These are phyloP conservation scores for Cercophora samala DNA, from an alignment of 495 filamentous ascomycete genomes.

Conservation along the genomic window DNA sequence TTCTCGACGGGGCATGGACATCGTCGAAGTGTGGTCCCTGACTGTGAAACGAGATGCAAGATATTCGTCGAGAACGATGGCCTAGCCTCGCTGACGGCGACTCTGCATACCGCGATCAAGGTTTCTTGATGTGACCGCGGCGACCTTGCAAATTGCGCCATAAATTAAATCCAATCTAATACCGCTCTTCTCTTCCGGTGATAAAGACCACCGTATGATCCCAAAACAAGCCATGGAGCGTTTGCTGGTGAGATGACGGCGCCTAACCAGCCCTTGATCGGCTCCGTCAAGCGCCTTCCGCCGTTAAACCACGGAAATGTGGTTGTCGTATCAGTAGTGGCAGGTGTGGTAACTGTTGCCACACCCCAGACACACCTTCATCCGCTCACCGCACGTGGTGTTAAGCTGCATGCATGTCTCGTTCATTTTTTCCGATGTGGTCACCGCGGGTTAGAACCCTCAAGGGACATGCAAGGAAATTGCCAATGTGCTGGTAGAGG, in stretches of 20 bases:
- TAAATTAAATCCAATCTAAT: constrained; percentile 32
- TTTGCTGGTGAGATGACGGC: constrained; percentile 20
- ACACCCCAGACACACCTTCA: constrained; percentile 14
- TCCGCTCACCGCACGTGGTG: constrained; percentile 30
- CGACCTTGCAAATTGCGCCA: constrained; percentile 25
- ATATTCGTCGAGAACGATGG: not conserved
- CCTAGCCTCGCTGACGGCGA: constrained; percentile 8
- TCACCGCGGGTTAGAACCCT: constrained; percentile 19
- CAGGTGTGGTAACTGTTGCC: constrained; percentile 10
- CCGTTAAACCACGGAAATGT: not conserved
- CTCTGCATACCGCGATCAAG: constrained; percentile 5
- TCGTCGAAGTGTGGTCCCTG: not conserved
- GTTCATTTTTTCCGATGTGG: constrained; percentile 27
- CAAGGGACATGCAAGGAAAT: constrained; percentile 10
- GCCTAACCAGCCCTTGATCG: constrained; percentile 20
- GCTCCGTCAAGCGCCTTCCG: constrained; percentile 18
- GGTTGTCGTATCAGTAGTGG: not conserved
- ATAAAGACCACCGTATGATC: constrained; percentile 20
- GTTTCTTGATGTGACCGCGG: constrained; percentile 14
- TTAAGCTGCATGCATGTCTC: constrained; percentile 16
- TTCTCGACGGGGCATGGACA: constrained; percentile 1
- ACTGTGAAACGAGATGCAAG: not conserved
- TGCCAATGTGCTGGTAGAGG: constrained; percentile 17
- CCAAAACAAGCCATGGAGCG: constrained; percentile 7
- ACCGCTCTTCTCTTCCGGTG: constrained; percentile 30